A percentile compares a stretch with the other conserved stretches of the same genome.
phyloP scores from a whole-genome alignment of 1,284 basidiomycete genomes.

The Amylostereum chailletii region DNA sequence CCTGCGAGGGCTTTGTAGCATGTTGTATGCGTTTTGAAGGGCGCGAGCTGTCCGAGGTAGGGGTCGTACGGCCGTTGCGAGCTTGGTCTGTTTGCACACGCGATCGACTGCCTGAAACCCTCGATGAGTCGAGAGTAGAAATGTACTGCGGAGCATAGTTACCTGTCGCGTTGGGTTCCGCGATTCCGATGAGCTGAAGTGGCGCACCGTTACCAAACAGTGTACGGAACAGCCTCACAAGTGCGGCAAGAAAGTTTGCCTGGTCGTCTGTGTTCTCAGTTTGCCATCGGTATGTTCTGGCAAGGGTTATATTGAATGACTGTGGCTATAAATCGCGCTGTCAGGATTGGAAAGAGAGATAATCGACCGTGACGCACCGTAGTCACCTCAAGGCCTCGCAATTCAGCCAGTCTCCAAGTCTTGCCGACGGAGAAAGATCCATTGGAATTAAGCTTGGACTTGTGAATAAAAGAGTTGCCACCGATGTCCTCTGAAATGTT shows the following conservation, averaged over 20 bases:
- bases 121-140: no score
- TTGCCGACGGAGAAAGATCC: slow-evolving; percentile 96
- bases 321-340: slow-evolving; percentile 14
- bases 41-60: slow-evolving; percentile 1
- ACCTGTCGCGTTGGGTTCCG: slow-evolving; percentile 26
- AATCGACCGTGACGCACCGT: slow-evolving; percentile 42
- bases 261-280: slow-evolving; percentile 73
- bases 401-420: slow-evolving; percentile 85
- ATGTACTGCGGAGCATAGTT: no score
- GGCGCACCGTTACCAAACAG: slow-evolving; percentile 41
- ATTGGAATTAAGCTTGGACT: slow-evolving; percentile 94
- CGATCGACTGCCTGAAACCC: no score
- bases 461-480: slow-evolving; percentile 78
- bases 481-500: slow-evolving; percentile 46
- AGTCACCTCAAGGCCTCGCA: slow-evolving; percentile 71
- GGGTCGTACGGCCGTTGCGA: slow-evolving; percentile 4
- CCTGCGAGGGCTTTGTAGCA: slow-evolving; percentile 1
- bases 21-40: not conserved
- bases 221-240: slow-evolving; percentile 63
- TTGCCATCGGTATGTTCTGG: slow-evolving; percentile 82
- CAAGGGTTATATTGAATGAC: slow-evolving; percentile 74
- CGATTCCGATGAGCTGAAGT: slow-evolving; percentile 48
- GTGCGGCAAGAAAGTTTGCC: slow-evolving; percentile 55
- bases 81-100: not conserved
- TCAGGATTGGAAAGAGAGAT: not conserved